These are phyloP conservation scores for Pseudohalonectria lignicola DNA, from an alignment of 2,329 filamentous ascomycete species.

Conservation along the genomic window DNA sequence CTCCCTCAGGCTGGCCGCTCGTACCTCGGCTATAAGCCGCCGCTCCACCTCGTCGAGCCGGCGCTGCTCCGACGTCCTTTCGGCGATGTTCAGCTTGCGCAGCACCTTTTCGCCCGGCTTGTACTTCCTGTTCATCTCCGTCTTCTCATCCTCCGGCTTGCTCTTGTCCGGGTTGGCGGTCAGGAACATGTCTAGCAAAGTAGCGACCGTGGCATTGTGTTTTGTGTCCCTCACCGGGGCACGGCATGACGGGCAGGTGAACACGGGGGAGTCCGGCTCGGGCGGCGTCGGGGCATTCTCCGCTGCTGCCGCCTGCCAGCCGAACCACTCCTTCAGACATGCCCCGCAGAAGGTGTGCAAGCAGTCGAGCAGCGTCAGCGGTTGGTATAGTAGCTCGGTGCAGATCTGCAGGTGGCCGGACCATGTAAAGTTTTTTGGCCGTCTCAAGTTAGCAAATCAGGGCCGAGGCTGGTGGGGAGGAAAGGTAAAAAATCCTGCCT, in stretches of 20 bases:
- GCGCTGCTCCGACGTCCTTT: conserved; percentile 40
- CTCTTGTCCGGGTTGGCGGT: conserved; percentile 66
- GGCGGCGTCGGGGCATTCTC: conserved; percentile 39
- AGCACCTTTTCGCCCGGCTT: conserved; percentile 73
- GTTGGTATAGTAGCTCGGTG: conserved; percentile 87
- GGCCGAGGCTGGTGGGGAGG: too few relatives aligned
- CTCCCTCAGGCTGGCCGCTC: conserved; percentile 63
- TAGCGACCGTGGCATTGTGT: conserved; percentile 84
- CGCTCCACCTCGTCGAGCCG: conserved; percentile 55
- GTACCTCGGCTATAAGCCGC: conserved; percentile 58
- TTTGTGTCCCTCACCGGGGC: conserved; percentile 75
- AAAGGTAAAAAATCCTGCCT: not conserved
- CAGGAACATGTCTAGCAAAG: conserved; percentile 80
- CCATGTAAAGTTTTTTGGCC: too few relatives aligned
- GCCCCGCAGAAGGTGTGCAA: conserved; percentile 93
- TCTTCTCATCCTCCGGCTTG: conserved; percentile 61
- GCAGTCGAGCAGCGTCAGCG: conserved; percentile 83
- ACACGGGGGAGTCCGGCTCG: conserved; percentile 38
- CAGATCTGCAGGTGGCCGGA: conserved; percentile 72
- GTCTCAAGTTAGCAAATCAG: not conserved
- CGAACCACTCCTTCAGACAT: conserved; percentile 94
- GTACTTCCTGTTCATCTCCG: conserved; percentile 66
- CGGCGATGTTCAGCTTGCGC: conserved; percentile 42
- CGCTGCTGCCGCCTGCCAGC: conserved; percentile 57
- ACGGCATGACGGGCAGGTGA: conserved; percentile 90